These are phyloP conservation scores for Trichomonascaceae sp. DNA, from an alignment of 1,139 yeast species.

Conservation along the genomic window DNA sequence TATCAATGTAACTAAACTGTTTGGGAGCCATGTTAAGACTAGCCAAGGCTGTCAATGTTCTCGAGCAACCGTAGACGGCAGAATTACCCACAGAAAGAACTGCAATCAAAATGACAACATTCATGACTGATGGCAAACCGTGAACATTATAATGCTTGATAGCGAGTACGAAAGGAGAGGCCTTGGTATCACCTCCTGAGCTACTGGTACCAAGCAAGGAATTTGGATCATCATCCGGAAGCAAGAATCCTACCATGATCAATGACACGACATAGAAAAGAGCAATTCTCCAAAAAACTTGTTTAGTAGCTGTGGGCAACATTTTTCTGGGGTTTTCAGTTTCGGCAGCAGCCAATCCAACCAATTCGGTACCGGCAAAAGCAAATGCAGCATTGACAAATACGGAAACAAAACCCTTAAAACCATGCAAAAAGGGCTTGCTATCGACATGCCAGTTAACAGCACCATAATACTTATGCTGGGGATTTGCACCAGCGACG, in stretches of 20 bases:
- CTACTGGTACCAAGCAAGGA: slow-evolving; percentile 39
- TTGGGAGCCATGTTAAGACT: slow-evolving; percentile 74
- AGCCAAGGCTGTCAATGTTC: slow-evolving; percentile 75
- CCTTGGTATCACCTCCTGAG: slow-evolving; percentile 47
- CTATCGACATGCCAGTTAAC: slow-evolving; percentile 62
- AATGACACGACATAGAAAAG: slow-evolving; percentile 59
- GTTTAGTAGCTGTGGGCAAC: slow-evolving; percentile 66
- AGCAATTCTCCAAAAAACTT: slow-evolving; percentile 68
- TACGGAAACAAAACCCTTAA: slow-evolving; percentile 75
- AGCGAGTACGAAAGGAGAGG: slow-evolving; percentile 72
- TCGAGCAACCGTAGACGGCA: slow-evolving; percentile 68
- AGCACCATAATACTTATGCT: slow-evolving; percentile 58
- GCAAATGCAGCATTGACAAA: slow-evolving; percentile 87
- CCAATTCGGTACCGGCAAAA: slow-evolving; percentile 77
- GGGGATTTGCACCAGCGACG: slow-evolving; percentile 65
- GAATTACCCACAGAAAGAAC: slow-evolving; percentile 70
- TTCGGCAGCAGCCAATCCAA: slow-evolving; percentile 69
- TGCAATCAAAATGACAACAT: slow-evolving; percentile 63
- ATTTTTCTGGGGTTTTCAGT: slow-evolving; percentile 53
- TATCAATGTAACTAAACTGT: slow-evolving; percentile 64
- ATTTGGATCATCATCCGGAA: slow-evolving; percentile 52
- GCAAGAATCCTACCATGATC: slow-evolving; percentile 57
- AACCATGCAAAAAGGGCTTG: slow-evolving; percentile 46
- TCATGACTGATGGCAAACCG: slow-evolving; percentile 62
- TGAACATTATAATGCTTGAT: slow-evolving; percentile 49